Conservation (phyloP, 148 eudicot genomes). For the Camellia japonica region DNA sequence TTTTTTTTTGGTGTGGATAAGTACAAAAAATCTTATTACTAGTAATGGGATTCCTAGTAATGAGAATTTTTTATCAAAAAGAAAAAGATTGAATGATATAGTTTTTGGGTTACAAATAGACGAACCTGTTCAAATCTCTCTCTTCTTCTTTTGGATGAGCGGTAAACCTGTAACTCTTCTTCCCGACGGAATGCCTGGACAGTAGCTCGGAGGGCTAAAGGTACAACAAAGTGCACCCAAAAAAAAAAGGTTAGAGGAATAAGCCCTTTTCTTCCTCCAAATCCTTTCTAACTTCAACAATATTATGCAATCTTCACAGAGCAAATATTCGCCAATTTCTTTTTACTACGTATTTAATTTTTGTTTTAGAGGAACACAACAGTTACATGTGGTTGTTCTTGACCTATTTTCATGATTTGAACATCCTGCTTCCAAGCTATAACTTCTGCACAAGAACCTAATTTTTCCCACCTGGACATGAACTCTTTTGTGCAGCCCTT, state of each 20-base stretch:
- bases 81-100: neutral
- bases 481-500: too few relatives aligned
- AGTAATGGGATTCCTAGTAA: too few relatives aligned
- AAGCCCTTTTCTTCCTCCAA: neutral
- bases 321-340: neutral
- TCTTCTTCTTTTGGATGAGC: conserved; percentile 66
- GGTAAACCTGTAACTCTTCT: conserved; percentile 55
- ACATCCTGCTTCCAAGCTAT: too few relatives aligned
- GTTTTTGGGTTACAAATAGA: neutral
- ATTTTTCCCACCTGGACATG: too few relatives aligned
- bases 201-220: conserved; percentile 70
- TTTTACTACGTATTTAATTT: too few relatives aligned
- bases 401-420: too few relatives aligned
- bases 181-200: conserved; percentile 81
- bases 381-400: too few relatives aligned
- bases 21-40: too few relatives aligned
- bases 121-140: conserved; percentile 79
- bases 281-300: neutral
- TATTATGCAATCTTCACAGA: neutral
- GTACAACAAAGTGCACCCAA: neutral
- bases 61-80: too few relatives aligned
- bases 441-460: too few relatives aligned
- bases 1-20: too few relatives aligned
- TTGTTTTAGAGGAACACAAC: too few relatives aligned
- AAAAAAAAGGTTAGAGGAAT: neutral